phyloP scores from a whole-genome alignment of 192 early-diverging fungal genomes.

The Linnemannia elongata region DNA sequence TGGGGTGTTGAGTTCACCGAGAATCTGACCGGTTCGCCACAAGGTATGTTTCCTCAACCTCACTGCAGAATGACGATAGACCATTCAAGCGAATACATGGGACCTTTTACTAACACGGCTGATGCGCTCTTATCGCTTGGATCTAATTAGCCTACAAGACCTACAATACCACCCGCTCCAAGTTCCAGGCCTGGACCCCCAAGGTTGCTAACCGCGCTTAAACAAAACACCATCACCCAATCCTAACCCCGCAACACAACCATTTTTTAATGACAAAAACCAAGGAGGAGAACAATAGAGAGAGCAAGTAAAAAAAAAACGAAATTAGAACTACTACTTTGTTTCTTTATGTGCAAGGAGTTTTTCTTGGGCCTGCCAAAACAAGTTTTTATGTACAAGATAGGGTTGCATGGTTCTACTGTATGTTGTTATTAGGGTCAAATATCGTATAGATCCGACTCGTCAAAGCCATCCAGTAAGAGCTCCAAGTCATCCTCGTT shows the following conservation, averaged over 20 bases:
- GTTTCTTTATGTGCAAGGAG: no score
- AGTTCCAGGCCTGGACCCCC: conserved; percentile 70
- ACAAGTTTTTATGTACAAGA: not conserved
- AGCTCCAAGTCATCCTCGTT: conserved; percentile 40
- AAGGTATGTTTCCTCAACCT: conserved; percentile 17
- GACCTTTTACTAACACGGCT: not conserved
- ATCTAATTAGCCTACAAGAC: conserved; percentile 62
- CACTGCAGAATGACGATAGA: no score
- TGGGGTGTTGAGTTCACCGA: conserved; percentile 47
- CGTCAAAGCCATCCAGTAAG: conserved; percentile 46
- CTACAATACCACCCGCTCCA: conserved; percentile 71
- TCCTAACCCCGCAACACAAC: not conserved
- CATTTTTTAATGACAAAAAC: not conserved
- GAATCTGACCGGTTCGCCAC: conserved; percentile 58
- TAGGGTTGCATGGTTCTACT: not conserved
- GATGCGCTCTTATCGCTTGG: not conserved
- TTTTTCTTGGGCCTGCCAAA: not conserved
- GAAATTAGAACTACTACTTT: no score
- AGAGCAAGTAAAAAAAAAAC: not conserved
- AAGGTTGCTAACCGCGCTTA: conserved; percentile 57
- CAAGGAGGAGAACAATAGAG: not conserved
- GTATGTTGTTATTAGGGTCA: not conserved
- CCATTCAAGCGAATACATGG: no score
- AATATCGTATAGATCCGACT: conserved; percentile 25
- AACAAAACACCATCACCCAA: not conserved